Evolutionary conservation across 306 rosid species (phyloP), one percentile per base, ranked within the genome.

Genomic region (Inga leiocalycina): DNA sequence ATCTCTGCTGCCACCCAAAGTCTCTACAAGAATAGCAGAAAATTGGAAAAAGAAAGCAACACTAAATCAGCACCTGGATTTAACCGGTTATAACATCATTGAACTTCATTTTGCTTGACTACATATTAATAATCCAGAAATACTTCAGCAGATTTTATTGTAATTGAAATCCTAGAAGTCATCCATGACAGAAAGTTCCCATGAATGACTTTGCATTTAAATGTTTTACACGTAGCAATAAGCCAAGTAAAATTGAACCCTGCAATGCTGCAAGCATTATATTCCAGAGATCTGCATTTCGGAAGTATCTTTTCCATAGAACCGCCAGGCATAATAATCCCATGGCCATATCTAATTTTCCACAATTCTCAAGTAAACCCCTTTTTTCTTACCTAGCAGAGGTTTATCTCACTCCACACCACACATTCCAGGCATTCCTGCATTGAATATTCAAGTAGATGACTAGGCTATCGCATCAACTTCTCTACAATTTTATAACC

Each of bases 1-100:
- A 87, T 80, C 97, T 91, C 86, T 96, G 99, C 90, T 96, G 99
- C 99, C 93, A 75, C 80, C 99, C 99, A 84, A 91, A 92, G 87
- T 96, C 99, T 92, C 99, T 96, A 82, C 66, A 79, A 81, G 75
- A 75, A 86, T 48, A 74, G 69, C 19, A 88, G 83, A 62, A 13
- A 37, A 14, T 41, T 66, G 62, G 34, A 45, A 84, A 17, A 67
- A 16, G n/a, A 35, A 67, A 35, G 72, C 8, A 17, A 12, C 41
- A 57, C 37, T 79, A 30, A 35, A 78, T 78, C 79, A 84, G 76
- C 45, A 49, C 46, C 10, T 16, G 71, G 76, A 82, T 59, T 46
- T 48, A 65, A 86, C n/a, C 17, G 80, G 76, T 35, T 67, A 76
- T 51, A 84, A 61, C 57, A 74, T 37, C 78, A 72, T 30, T 59